These are phyloP conservation scores for Xylariaceae sp. DNA, from an alignment of 2,329 filamentous ascomycete species.

Conservation along the genomic window DNA sequence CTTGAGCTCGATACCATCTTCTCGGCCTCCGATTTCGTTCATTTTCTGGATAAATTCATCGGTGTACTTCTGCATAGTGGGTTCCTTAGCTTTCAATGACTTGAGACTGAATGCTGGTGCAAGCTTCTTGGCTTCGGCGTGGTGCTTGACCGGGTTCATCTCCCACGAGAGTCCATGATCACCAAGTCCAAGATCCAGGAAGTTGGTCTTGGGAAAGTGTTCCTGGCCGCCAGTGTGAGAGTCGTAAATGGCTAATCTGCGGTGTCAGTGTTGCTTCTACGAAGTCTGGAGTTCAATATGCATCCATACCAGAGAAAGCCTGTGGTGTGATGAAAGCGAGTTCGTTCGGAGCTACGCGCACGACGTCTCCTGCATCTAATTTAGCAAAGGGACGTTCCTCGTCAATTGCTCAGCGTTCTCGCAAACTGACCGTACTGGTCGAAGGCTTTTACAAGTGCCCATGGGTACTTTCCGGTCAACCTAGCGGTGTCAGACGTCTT, in stretches of 20 bases:
- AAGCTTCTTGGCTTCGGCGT: conserved; percentile 4
- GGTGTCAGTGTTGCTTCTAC: not conserved
- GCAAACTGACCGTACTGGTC: conserved; percentile 5
- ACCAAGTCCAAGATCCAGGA: conserved; percentile 3
- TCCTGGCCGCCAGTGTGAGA: conserved; percentile 2
- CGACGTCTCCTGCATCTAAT: conserved; percentile 3
- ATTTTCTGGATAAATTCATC: not conserved
- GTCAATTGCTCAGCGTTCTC: not conserved
- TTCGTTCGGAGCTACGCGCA: conserved; percentile 8
- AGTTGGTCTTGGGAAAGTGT: conserved; percentile 4
- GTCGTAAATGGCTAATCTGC: not conserved
- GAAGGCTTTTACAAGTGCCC: conserved; percentile 1
- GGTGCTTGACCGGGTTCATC: conserved; percentile 5
- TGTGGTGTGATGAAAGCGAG: conserved; percentile 7
- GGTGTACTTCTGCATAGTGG: not conserved
- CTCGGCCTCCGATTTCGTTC: not conserved
- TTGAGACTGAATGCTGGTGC: conserved; percentile 4
- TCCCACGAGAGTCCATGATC: conserved; percentile 8
- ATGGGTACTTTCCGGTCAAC: conserved; percentile 4
- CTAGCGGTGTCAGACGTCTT: not conserved
- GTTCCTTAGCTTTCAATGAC: conserved; percentile 2
- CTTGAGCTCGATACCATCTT: conserved; percentile 1
- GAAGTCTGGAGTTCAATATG: no score
- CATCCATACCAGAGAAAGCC: not conserved
- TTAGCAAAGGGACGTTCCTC: not conserved